Base-by-base conservation (phyloP, 2,329 filamentous ascomycete genomes). In the Plenodomus biglobosus region DNA sequence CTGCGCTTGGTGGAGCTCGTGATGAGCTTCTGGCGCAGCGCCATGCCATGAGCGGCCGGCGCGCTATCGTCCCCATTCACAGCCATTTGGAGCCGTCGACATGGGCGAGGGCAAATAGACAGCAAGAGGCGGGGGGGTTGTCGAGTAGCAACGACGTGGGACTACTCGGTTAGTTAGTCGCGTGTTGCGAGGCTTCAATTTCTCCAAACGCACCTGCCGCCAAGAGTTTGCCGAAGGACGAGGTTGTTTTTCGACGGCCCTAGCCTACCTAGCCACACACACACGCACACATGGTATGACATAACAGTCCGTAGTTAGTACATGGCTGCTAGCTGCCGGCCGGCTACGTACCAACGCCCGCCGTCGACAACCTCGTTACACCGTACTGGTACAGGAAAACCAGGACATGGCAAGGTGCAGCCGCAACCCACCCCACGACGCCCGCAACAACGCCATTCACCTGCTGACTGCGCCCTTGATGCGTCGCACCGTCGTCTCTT, bases 1-100 rank as follows among this genome's bases (percentile, higher is more conserved):
- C 77, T 66, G 52, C 71, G 70, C 66, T 78, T 79, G 39, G 76
- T 78, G 22, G 76, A 78, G 64, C 75, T 78, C 21, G 69, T 72
- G 37, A 78, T 70, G 50, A 79, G 68, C 43, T 64, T 70, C 50
- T 69, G 67, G 45, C 75, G 71, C 62, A 74, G 53, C 46, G 62
- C 59, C 8, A 62, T 63, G 56, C 66, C 66, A 59, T 66, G 54
- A 34, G 71, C 59, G 56, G 62, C 63, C 51, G 59, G 59, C 48
- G 54, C 46, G 44, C 62, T 63, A 61, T 56, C 65, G 54, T 62
- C 65, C 58, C 65, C 67, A 59, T 68, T 69, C 52, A 63, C 68
- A 55, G 67, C 62, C 70, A 73, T 73, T 40, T 61, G 65, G 50
- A 53, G 40, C 52, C 53, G 53, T 65, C 66, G 65, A 68, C 68